Percentiles rank a stretch among this genome's conserved stretches.
Conservation (phyloP, 2,329 filamentous ascomycete species). For the Pseudogymnoascus verrucosus region DNA sequence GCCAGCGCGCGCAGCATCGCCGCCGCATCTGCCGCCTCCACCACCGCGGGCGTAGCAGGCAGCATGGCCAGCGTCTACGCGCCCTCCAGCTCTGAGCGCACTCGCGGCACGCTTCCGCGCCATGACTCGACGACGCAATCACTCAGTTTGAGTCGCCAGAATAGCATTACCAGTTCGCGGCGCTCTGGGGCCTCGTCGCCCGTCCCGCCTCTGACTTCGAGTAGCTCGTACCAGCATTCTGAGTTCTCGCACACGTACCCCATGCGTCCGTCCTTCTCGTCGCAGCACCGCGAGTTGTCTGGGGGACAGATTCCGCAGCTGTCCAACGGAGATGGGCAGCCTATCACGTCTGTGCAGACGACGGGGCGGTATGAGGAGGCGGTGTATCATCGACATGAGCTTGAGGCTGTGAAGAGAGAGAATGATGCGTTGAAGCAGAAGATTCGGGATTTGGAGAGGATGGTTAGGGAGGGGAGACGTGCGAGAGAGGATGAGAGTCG, state of each 20-base stretch:
- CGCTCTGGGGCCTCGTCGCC: constrained; percentile 26
- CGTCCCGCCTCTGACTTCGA: constrained; percentile 18
- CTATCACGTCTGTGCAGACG: constrained; percentile 39
- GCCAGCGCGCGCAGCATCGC: constrained; percentile 47
- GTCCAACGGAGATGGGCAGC: constrained; percentile 10
- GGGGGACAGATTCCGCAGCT: constrained; percentile 7
- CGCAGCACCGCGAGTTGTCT: constrained; percentile 20
- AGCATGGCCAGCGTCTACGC: constrained; percentile 41
- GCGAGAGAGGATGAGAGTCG: constrained; percentile 37
- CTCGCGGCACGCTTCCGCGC: constrained; percentile 17
- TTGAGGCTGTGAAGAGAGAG: constrained; percentile 54
- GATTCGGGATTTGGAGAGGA: constrained; percentile 53
- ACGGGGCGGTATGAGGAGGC: constrained; percentile 57
- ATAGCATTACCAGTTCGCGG: constrained; percentile 23
- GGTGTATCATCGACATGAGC: constrained; percentile 49
- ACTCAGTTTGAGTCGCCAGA: constrained; percentile 25
- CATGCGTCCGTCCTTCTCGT: constrained; percentile 18
- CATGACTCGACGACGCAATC: constrained; percentile 22
- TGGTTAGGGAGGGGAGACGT: constrained; percentile 30
- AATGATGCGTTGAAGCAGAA: constrained; percentile 54
- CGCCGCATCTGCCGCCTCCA: constrained; percentile 34
- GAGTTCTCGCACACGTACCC: constrained; percentile 25
- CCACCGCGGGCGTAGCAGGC: constrained; percentile 36
- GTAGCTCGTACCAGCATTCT: constrained; percentile 22
- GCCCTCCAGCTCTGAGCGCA: constrained; percentile 30